Base-by-base conservation (phyloP, 2,329 filamentous ascomycete genomes). In the Xylariales sp. region DNA sequence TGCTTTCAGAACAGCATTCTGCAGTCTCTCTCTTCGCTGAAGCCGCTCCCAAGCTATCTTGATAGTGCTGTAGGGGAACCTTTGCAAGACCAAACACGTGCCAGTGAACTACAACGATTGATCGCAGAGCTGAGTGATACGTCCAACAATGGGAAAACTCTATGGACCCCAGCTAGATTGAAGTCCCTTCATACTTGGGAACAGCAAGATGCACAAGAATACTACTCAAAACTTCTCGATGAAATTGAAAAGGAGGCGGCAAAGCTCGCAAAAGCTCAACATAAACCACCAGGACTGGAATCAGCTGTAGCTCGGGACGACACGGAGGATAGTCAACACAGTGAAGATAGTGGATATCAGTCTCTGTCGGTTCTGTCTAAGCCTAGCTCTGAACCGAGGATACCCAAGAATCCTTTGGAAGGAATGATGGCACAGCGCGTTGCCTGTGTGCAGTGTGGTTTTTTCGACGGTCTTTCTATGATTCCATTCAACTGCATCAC, bases 1-100 rank as follows among this genome's bases (percentile, higher is more conserved):
- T 97, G 93, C 67, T 98, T 95, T 60, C 93, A 97, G 62, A 98
- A 98, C 61, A 96, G 90, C 56, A 83, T 96, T 15, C 78, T 98
- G 10, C 89, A 95, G 59, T 82, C 83, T 6, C 68, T 97, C 29
- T 82, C 90, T 2, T 84, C 90, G 4, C 69, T 97, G 20, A 73
- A 76, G 14, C 76, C 83, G 5, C 67, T 97, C 20, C 74, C 76
- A 18, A 66, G 65, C 3, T 93, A 88, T 52, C 72, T 95, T 6
- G 66, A 65, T 2, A 64, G 60, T 7, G 62, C 66, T 2, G 32
- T 57, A 5, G 52, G 12, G 40, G 49, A 33, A 46, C 54, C 25
- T 43, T 56, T 40, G 31, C 40, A 25, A 50, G 61, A 27, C 48
- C 55, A 37, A 57, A 66, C 47, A 61, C 70, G n/a, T 6, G 62